These are phyloP conservation scores for Oryza punctata DNA, from an alignment of 176 grass and related monocot species.

Conservation along the genomic window DNA sequence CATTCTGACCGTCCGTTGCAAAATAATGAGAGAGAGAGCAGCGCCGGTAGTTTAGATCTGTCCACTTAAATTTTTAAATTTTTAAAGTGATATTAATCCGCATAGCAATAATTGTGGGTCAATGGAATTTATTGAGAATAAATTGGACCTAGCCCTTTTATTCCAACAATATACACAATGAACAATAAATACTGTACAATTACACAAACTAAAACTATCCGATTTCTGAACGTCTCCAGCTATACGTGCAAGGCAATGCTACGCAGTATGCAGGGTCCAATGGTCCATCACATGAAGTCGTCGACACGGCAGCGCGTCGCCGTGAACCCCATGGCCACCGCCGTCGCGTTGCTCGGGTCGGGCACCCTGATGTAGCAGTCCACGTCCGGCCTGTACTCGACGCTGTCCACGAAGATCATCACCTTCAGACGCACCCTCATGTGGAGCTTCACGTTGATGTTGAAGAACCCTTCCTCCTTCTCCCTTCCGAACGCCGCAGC, in stretches of 20 bases:
- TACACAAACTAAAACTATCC: not conserved
- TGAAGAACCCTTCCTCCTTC: slow-evolving; percentile 48
- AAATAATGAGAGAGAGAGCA: too few relatives aligned
- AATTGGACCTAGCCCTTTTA: too few relatives aligned
- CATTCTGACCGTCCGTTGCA: too few relatives aligned
- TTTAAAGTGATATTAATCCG: too few relatives aligned
- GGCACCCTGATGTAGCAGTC: slow-evolving; percentile 57
- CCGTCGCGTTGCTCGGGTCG: slow-evolving; percentile 35
- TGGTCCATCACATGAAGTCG: slow-evolving; percentile 34
- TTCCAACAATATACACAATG: not conserved
- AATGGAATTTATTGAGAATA: too few relatives aligned
- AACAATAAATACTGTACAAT: not conserved
- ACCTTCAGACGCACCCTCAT: slow-evolving; percentile 44
- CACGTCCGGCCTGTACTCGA: slow-evolving; percentile 40
- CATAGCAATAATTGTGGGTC: too few relatives aligned
- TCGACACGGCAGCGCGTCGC: slow-evolving; percentile 45
- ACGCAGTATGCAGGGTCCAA: not conserved
- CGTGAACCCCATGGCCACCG: slow-evolving; percentile 30
- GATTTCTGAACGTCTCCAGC: too few relatives aligned
- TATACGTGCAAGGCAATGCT: not conserved
- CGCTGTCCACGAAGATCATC: slow-evolving; percentile 42
- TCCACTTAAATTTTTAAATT: too few relatives aligned
- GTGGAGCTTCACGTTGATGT: slow-evolving; percentile 46
- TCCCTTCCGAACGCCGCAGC: slow-evolving; percentile 27
- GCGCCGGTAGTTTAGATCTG: too few relatives aligned